Conservation (phyloP, 1,284 basidiomycete species). For the Lentinus polychrous region DNA sequence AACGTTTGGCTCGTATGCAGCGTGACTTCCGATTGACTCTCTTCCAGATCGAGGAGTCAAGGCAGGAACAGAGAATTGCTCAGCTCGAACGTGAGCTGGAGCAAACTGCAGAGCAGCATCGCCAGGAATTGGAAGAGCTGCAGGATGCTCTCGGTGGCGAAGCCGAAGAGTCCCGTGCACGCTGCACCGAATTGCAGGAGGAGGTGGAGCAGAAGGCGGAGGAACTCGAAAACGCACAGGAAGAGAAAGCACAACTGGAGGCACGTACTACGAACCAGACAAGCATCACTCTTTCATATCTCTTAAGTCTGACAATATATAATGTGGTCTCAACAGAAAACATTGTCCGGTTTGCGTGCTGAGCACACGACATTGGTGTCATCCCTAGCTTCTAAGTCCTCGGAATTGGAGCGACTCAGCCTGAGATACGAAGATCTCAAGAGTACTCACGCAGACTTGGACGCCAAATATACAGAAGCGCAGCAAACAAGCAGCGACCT, state of each 20-base stretch:
- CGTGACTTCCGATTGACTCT: slow-evolving; percentile 57
- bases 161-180: slow-evolving; percentile 29
- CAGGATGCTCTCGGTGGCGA: slow-evolving; percentile 8
- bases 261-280: slow-evolving; percentile 15
- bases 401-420: slow-evolving; percentile 48
- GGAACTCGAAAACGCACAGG: slow-evolving; percentile 39
- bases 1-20: slow-evolving; percentile 48
- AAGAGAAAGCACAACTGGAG: slow-evolving; percentile 25
- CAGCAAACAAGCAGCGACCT: slow-evolving; percentile 48
- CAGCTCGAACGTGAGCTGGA: slow-evolving; percentile 33
- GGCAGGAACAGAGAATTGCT: slow-evolving; percentile 38
- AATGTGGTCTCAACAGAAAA: slow-evolving; percentile 21
- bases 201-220: slow-evolving; percentile 28
- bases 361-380: slow-evolving; percentile 39
- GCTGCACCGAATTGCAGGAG: slow-evolving; percentile 26
- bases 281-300: slow-evolving; percentile 2
- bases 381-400: slow-evolving; percentile 35
- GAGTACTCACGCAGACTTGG: slow-evolving; percentile 45
- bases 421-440: slow-evolving; percentile 53
- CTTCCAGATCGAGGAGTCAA: slow-evolving; percentile 55
- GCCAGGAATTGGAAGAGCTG: neutral
- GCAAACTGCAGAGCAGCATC: slow-evolving; percentile 19
- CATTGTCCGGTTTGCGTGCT: slow-evolving; percentile 22
- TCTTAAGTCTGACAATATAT: neutral
- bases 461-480: slow-evolving; percentile 48